phyloP scores from a whole-genome alignment of 441 rosid genomes.

The Viola pubescens region DNA sequence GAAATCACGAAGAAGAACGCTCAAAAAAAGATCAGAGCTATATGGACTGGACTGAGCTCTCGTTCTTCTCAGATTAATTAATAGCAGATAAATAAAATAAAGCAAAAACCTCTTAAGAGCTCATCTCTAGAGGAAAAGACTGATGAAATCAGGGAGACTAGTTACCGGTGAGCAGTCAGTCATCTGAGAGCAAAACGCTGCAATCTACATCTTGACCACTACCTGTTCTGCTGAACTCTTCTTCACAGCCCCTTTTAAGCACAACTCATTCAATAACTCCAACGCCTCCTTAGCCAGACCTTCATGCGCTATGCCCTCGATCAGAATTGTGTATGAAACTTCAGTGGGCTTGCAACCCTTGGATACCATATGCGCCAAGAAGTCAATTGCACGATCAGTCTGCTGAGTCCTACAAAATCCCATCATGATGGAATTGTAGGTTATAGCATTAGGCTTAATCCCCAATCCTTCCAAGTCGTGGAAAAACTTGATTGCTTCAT shows the following conservation, averaged over 20 bases:
- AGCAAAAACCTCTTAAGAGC: too few species aligned
- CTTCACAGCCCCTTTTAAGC: conserved; percentile 60
- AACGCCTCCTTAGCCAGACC: conserved; percentile 78
- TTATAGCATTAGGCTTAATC: conserved; percentile 50
- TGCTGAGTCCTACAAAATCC: conserved; percentile 69
- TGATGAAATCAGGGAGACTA: conserved; percentile 12
- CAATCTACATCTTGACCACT: conserved; percentile 53
- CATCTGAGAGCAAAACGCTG: conserved; percentile 2
- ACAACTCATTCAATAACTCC: conserved; percentile 55
- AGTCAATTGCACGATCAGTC: conserved; percentile 79
- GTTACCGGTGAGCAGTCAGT: conserved; percentile 17
- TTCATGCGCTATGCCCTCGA: conserved; percentile 77
- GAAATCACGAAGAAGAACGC: too few species aligned
- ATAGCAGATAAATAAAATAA: too few species aligned
- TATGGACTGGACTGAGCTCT: too few species aligned
- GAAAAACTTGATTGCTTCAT: conserved; percentile 65
- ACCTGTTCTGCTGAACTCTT: conserved; percentile 71
- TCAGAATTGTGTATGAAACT: conserved; percentile 64
- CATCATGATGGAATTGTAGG: conserved; percentile 64
- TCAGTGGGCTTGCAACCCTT: conserved; percentile 78
- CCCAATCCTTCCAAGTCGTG: conserved; percentile 69
- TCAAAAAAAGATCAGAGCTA: too few species aligned
- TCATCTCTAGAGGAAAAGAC: conserved; percentile 3
- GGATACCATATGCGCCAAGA: conserved; percentile 69
- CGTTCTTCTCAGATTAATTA: too few species aligned